These are phyloP conservation scores for Emiliania huxleyi DNA, from an alignment of 78 protist genomes.

Conservation along the genomic window DNA sequence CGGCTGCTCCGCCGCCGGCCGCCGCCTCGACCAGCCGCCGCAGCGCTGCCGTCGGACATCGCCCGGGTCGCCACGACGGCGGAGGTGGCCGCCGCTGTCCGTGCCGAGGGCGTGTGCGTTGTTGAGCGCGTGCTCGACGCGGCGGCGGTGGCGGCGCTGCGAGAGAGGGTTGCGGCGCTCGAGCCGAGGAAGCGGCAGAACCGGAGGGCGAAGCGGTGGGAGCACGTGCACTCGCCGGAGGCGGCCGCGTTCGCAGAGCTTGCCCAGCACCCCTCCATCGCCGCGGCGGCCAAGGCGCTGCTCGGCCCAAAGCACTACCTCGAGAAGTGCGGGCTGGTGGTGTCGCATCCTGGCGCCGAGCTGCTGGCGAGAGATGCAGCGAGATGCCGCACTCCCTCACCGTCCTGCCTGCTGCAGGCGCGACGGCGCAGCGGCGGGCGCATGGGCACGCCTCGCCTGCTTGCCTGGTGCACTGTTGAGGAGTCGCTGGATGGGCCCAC, in stretches of 20 bases:
- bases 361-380: too few relatives aligned
- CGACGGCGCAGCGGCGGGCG: too few relatives aligned
- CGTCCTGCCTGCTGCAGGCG: too few relatives aligned
- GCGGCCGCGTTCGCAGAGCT: neutral
- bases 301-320: neutral
- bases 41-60: too few relatives aligned
- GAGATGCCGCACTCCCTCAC: too few relatives aligned
- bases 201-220: neutral
- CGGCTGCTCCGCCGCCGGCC: too few relatives aligned
- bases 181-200: neutral
- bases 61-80: too few relatives aligned
- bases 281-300: neutral
- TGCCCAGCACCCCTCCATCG: neutral
- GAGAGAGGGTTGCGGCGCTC: neutral
- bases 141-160: neutral
- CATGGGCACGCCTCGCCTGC: too few relatives aligned
- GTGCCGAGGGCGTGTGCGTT: neutral
- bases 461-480: too few relatives aligned
- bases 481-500: too few relatives aligned
- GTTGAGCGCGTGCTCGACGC: neutral
- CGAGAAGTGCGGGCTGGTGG: neutral
- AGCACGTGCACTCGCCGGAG: neutral
- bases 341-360: neutral
- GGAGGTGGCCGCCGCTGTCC: too few relatives aligned
- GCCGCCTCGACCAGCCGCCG: too few relatives aligned